Base-by-base conservation (phyloP, 2,329 filamentous ascomycete species). In the Calonectria multiphialidica region DNA sequence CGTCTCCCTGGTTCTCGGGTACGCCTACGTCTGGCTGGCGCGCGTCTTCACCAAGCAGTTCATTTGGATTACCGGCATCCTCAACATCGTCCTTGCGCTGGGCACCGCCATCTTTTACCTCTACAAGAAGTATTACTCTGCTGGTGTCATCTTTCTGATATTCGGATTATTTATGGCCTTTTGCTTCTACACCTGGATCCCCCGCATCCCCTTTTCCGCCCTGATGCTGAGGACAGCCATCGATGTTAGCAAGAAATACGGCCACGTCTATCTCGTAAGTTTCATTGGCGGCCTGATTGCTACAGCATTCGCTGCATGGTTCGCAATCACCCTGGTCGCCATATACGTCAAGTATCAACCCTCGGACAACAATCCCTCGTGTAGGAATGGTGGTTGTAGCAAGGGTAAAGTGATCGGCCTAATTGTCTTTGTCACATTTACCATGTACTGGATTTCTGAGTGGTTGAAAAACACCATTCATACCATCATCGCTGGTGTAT, bases 381-480 rank as follows among this genome's bases (percentile, higher is more conserved):
- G 90, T 75, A 84, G 85, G 4, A 89, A 84, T 2, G 91, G 91
- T 5, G 88, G 89, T 7, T 98, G 96, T 78, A 92, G 93, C 72
- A 88, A 86, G 7, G 94, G 87, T 64, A 96, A 93, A 75, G 94
- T 98, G 53, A 96, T 95, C 72, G 96, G 96, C 0, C 85, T 98
- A 35, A 87, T 98, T 6, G 94, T 93, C 21, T 98, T 97, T 82
- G 90, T 95, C 76, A 98, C 95, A 0, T 98, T 98, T 79, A 93
- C 95, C 66, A 94, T 93, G 84, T 98, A 97, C 85, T 98, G 96
- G 96, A 92, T 98, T 75, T 93, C 94, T 2, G 96, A 98, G 82
- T 96, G 94, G 89, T 86, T 98, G 78, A 98, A 98, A 87, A 98
- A 98, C 84, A 95, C 94, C 0, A 94, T 98, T 57, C 95, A 98